These are phyloP conservation scores for Scheffersomyces insectosa DNA, from an alignment of 1,139 yeast species.

Conservation along the genomic window DNA sequence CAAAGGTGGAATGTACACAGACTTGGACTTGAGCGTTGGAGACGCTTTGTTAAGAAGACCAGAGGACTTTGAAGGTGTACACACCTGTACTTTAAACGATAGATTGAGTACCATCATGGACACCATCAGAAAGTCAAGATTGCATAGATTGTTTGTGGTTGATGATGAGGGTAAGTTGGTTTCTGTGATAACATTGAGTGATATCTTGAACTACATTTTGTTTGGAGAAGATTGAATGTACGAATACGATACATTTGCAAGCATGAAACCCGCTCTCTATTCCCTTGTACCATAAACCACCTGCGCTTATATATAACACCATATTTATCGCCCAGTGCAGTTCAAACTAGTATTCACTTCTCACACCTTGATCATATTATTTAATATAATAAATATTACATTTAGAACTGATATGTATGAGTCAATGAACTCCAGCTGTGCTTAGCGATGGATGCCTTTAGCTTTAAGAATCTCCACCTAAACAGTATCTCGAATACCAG, in stretches of 20 bases:
- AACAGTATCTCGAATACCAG: too few relatives aligned
- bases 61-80: constrained; percentile 97
- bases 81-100: constrained; percentile 89
- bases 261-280: too few relatives aligned
- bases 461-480: too few relatives aligned
- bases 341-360: too few relatives aligned
- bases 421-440: too few relatives aligned
- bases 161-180: constrained; percentile 74
- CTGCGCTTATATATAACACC: too few relatives aligned
- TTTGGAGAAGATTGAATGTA: constrained; percentile 56
- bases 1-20: constrained; percentile 93
- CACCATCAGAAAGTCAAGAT: constrained; percentile 85
- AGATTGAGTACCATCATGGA: constrained; percentile 90
- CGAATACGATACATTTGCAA: neutral
- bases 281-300: too few relatives aligned
- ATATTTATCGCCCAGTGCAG: too few relatives aligned
- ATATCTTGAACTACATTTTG: constrained; percentile 80
- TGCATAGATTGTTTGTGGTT: constrained; percentile 91
- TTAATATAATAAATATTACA: too few relatives aligned
- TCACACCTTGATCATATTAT: too few relatives aligned
- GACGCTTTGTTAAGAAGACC: constrained; percentile 94
- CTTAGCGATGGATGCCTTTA: too few relatives aligned
- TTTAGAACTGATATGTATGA: too few relatives aligned
- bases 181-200: constrained; percentile 90
- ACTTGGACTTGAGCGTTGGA: constrained; percentile 87